Evolutionary conservation across 768 basidiomycete species (phyloP), one percentile per base, ranked within the genome.

Genomic region (Hortiboletus campestris): DNA sequence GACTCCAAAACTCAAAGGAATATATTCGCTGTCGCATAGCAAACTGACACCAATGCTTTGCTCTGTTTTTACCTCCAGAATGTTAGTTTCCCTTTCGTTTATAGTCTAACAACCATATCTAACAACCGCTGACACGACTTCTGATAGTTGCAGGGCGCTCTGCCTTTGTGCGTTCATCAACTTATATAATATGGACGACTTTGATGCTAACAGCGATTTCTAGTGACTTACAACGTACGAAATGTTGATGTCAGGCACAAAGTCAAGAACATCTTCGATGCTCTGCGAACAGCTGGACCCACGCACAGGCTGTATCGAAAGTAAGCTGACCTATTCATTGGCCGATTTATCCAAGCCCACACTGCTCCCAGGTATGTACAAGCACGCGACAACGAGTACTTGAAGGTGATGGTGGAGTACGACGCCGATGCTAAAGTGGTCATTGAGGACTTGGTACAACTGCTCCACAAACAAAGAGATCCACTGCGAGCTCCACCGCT

Each of bases 151-250:
- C 25, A 25, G 25, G 25, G 25, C 25, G 25, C 25, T 25, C 25
- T 25, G 25, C 25, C 25, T 25, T 25, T 5, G 25, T 25, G 25
- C 25, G 25, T 25, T 25, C 25, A 25, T 25, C 25, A 25, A 25
- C 25, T 5, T 5, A 1, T 11, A 44, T 12, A 6, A 31, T 28
- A 16, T 16, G 6, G 32, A 29, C n/a, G 38, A 45, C 32, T 20
- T 40, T 16, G 10, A 12, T 45, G 34, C 34, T 3, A 35, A 55
- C 22, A 19, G 14, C 13, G 7, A n/a, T 17, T n/a, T 31, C 16
- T 29, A 63, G 62, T 63, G 47, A 7, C 64, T 3, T 70, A 74
- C 55, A 78, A 79, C 42, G 51, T 57, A 28, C 13, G 1, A 32
- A 36, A 29, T 12, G 0, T 4, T 16, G 14, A 38, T 1, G 47